A percentile compares a stretch with the other conserved stretches of the same genome.
These are phyloP conservation scores for Laetiporus sulphureus DNA, from an alignment of 1,284 basidiomycete genomes.

Conservation along the genomic window DNA sequence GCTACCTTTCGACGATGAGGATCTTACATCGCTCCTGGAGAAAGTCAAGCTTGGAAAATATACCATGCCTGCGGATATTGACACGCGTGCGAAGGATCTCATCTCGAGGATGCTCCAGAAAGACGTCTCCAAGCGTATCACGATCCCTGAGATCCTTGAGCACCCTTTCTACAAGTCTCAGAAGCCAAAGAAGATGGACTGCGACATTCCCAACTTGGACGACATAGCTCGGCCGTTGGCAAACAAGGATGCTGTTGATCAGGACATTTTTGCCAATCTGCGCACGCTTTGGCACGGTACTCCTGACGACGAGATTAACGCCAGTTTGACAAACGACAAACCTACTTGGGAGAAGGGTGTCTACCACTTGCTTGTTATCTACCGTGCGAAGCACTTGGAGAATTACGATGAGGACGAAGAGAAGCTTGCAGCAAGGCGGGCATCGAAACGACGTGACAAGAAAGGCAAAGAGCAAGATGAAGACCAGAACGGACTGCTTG, in stretches of 20 bases:
- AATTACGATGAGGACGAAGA: conserved; percentile 59
- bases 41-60: conserved; percentile 84
- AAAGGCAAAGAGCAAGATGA: conserved; percentile 11
- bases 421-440: conserved; percentile 25
- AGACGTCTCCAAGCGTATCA: conserved; percentile 79
- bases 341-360: conserved; percentile 92
- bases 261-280: conserved; percentile 87
- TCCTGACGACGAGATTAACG: conserved; percentile 64
- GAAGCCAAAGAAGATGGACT: conserved; percentile 41
- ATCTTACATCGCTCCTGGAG: conserved; percentile 69
- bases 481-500: conserved; percentile 10
- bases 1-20: conserved; percentile 91
- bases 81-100: conserved; percentile 74
- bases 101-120: conserved; percentile 85
- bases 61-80: conserved; percentile 79
- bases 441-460: conserved; percentile 23
- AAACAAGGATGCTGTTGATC: conserved; percentile 65
- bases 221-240: conserved; percentile 64
- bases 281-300: conserved; percentile 85
- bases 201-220: conserved; percentile 59
- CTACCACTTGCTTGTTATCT: conserved; percentile 80
- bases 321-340: conserved; percentile 55
- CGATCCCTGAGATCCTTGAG: conserved; percentile 78
- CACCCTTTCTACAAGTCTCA: conserved; percentile 88
- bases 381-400: conserved; percentile 65